These are phyloP conservation scores for Leccinum boreale DNA, from an alignment of 768 basidiomycete genomes.

Conservation along the genomic window DNA sequence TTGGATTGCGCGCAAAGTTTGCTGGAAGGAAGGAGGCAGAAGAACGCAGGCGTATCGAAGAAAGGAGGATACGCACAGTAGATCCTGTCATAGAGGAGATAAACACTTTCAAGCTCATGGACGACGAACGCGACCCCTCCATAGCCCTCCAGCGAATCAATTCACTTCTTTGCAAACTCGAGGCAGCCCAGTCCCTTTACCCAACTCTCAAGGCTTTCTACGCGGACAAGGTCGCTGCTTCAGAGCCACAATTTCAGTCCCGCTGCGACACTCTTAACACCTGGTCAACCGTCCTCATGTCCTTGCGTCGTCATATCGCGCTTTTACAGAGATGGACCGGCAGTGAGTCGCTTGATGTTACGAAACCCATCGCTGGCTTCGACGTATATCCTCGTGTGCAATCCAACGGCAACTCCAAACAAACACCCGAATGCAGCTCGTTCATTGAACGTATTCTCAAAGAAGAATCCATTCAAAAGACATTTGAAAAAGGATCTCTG, in stretches of 20 bases:
- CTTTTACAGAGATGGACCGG: slow-evolving; percentile 93
- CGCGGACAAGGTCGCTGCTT: slow-evolving; percentile 70
- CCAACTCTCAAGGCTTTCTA: slow-evolving; percentile 80
- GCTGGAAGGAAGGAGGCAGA: slow-evolving; percentile 77
- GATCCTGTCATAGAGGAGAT: slow-evolving; percentile 85
- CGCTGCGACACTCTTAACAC: slow-evolving; percentile 87
- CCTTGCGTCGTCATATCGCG: slow-evolving; percentile 78
- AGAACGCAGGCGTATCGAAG: slow-evolving; percentile 78
- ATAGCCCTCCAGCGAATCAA: slow-evolving; percentile 61
- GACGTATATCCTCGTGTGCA: slow-evolving; percentile 40
- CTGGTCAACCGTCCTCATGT: slow-evolving; percentile 85
- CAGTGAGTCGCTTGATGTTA: slow-evolving; percentile 86
- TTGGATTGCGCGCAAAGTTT: slow-evolving; percentile 85
- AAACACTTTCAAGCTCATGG: slow-evolving; percentile 64
- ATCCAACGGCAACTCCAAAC: slow-evolving; percentile 38
- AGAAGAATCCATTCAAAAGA: slow-evolving; percentile 93
- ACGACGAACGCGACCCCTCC: slow-evolving; percentile 31
- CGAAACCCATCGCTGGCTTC: slow-evolving; percentile 66
- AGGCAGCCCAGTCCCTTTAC: slow-evolving; percentile 83
- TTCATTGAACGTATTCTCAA: slow-evolving; percentile 94
- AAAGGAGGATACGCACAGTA: slow-evolving; percentile 75
- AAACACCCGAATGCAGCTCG: slow-evolving; percentile 63
- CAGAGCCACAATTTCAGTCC: slow-evolving; percentile 64
- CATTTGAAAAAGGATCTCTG: slow-evolving; percentile 88
- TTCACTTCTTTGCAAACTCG: slow-evolving; percentile 67